Conservation (phyloP, 805 yeast genomes). For the Yamadazyma scolyti region DNA sequence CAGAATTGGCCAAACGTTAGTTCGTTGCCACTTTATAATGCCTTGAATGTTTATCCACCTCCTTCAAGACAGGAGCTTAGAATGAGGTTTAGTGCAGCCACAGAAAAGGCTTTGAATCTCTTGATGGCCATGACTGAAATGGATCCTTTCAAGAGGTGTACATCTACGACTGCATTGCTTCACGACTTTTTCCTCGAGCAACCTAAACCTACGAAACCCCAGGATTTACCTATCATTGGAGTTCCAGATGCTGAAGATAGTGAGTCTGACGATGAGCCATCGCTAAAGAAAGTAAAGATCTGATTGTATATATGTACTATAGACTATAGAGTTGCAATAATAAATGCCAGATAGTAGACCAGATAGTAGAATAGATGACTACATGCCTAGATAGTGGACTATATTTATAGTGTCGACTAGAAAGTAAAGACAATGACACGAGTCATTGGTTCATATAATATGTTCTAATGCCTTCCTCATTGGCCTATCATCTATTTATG, state of each 20-base stretch:
- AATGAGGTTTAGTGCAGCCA: slow-evolving; percentile 85
- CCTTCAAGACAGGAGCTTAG: slow-evolving; percentile 79
- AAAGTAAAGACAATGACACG: too few species aligned
- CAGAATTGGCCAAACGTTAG: slow-evolving; percentile 88
- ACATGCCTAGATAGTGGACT: too few species aligned
- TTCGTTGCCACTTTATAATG: slow-evolving; percentile 69
- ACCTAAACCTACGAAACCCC: slow-evolving; percentile 74
- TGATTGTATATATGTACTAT: slow-evolving; percentile 5
- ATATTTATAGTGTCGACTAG: too few species aligned
- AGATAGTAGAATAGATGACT: too few species aligned
- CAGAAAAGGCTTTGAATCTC: slow-evolving; percentile 75
- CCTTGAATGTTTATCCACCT: slow-evolving; percentile 72
- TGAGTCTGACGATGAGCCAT: too few species aligned
- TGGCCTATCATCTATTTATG: too few species aligned
- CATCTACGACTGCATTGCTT: slow-evolving; percentile 58
- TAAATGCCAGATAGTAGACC: too few species aligned
- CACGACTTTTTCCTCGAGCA: slow-evolving; percentile 67
- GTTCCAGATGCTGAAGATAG: slow-evolving; percentile 19
- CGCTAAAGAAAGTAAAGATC: slow-evolving; percentile 20
- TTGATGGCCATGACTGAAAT: slow-evolving; percentile 68
- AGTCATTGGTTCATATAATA: too few species aligned
- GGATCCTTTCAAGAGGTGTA: slow-evolving; percentile 75
- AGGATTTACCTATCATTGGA: slow-evolving; percentile 50
- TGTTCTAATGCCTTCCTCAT: too few species aligned
- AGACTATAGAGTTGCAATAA: slow-evolving; percentile 3